A percentile compares a stretch with the other conserved stretches of the same genome.
phyloP scores from a whole-genome alignment of 2,329 filamentous ascomycete genomes.

The Neonectria neomacrospora region DNA sequence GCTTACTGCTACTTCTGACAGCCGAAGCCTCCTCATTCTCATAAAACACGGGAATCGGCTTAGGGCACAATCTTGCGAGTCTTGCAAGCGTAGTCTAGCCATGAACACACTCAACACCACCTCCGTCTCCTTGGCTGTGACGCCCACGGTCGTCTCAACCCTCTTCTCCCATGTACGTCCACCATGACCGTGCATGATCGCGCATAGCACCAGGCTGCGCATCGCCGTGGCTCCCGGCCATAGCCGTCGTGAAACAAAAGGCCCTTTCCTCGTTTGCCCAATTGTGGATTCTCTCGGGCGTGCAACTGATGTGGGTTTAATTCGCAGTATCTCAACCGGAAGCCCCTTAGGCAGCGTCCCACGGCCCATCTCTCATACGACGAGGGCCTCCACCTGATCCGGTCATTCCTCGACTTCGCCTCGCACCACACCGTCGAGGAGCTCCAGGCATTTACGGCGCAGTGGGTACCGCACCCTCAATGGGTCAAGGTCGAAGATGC shows the following conservation, averaged over 20 bases:
- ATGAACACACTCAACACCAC: slow-evolving; percentile 78
- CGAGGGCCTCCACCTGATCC: slow-evolving; percentile 87
- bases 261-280: neutral
- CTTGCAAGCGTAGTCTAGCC: slow-evolving; percentile 15
- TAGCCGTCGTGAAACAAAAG: neutral
- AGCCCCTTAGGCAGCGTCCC: slow-evolving; percentile 79
- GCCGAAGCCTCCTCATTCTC: neutral
- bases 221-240: slow-evolving; percentile 1
- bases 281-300: neutral
- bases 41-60: slow-evolving; percentile 3
- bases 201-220: slow-evolving; percentile 16
- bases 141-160: slow-evolving; percentile 87
- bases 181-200: slow-evolving; percentile 14
- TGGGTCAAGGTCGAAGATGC: slow-evolving; percentile 86
- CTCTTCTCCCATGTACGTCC: slow-evolving; percentile 82
- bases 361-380: slow-evolving; percentile 94
- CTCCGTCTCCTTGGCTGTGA: slow-evolving; percentile 83
- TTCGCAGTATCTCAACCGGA: slow-evolving; percentile 81
- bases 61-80: slow-evolving; percentile 27
- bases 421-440: slow-evolving; percentile 94
- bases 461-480: slow-evolving; percentile 89
- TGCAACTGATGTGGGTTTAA: slow-evolving; percentile 23
- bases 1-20: slow-evolving; percentile 7
- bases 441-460: slow-evolving; percentile 87
- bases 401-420: slow-evolving; percentile 84